A percentile compares a stretch with the other conserved stretches of the same genome.
These are phyloP conservation scores for Psidium friedrichsthalianum DNA, from an alignment of 345 rosid genomes.

Conservation along the genomic window DNA sequence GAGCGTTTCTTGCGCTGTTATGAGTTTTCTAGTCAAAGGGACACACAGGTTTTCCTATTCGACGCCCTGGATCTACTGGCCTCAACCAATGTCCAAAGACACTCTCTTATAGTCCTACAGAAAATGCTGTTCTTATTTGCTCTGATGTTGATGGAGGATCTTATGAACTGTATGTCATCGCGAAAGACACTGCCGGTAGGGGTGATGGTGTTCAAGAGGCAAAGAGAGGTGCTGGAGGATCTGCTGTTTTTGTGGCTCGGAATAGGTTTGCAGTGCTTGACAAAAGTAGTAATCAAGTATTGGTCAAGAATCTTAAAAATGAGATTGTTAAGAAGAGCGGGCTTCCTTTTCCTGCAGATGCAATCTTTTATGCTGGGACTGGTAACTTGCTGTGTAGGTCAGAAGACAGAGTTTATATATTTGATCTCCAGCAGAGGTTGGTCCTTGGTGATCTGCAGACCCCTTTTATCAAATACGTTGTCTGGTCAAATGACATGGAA, in stretches of 20 bases:
- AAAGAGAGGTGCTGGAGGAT: conserved; percentile 74
- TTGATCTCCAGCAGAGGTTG: conserved; percentile 84
- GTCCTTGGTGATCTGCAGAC: conserved; percentile 82
- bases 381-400: conserved; percentile 80
- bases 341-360: conserved; percentile 70
- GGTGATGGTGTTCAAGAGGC: conserved; percentile 71
- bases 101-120: conserved; percentile 86
- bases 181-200: conserved; percentile 64
- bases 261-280: conserved; percentile 90
- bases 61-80: conserved; percentile 67
- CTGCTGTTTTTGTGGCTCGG: conserved; percentile 79
- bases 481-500: conserved; percentile 95
- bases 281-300: conserved; percentile 75
- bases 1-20: conserved; percentile 74
- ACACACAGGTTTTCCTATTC: conserved; percentile 74
- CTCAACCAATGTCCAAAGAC: conserved; percentile 88
- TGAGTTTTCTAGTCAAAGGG: conserved; percentile 68
- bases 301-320: conserved; percentile 68
- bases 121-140: conserved; percentile 78
- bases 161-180: conserved; percentile 75
- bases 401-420: conserved; percentile 75
- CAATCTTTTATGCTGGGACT: conserved; percentile 88
- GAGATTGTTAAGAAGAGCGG: conserved; percentile 68
- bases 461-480: conserved; percentile 66
- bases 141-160: conserved; percentile 92